Percentiles rank a stretch among this genome's conserved stretches.
These are phyloP conservation scores for Claviceps maximensis DNA, from an alignment of 2,329 filamentous ascomycete species.

Conservation along the genomic window DNA sequence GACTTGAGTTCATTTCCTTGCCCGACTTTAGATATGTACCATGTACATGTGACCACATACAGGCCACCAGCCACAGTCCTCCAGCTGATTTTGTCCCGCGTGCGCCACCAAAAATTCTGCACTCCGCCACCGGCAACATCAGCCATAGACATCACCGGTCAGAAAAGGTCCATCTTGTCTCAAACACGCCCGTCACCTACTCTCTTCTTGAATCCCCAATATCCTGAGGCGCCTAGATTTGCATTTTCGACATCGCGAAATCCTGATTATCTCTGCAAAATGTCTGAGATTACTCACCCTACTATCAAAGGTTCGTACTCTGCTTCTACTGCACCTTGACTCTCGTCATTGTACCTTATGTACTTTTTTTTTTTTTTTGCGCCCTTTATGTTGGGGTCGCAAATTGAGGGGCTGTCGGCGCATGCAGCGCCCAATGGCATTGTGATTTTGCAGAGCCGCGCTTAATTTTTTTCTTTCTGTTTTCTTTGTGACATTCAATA, in stretches of 20 bases:
- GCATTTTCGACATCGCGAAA: constrained; percentile 5
- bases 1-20: not conserved
- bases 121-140: constrained; percentile 1
- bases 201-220: not conserved
- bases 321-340: no score
- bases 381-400: not conserved
- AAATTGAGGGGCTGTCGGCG: not conserved
- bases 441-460: not conserved
- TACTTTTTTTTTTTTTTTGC: not conserved
- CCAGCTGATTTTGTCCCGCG: not conserved
- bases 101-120: constrained; percentile 2
- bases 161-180: constrained; percentile 3
- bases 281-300: constrained; percentile 57
- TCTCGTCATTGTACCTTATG: not conserved
- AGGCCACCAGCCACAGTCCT: not conserved
- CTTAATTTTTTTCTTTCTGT: not conserved
- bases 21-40: not conserved
- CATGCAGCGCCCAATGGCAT: not conserved
- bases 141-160: constrained; percentile 3
- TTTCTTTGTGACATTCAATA: not conserved
- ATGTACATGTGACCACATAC: no score
- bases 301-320: constrained; percentile 51
- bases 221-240: constrained; percentile 3
- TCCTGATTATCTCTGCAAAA: constrained; percentile 24
- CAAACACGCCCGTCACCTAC: not conserved